Conservation (phyloP, 345 rosid genomes). For the Camelina hispida region DNA sequence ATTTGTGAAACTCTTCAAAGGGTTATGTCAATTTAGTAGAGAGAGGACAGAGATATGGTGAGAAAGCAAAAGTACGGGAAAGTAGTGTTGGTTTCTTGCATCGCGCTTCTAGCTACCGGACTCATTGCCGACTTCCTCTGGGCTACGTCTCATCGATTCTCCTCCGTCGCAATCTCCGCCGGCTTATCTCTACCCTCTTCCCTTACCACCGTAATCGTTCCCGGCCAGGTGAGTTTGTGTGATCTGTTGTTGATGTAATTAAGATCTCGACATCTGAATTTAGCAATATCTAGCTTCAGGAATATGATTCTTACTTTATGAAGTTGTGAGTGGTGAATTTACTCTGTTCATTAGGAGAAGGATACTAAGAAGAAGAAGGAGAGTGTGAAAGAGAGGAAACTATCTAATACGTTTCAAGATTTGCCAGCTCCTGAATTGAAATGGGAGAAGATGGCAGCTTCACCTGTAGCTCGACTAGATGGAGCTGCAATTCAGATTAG, state of each 20-base stretch:
- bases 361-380: slow-evolving; percentile 46
- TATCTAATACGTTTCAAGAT: slow-evolving; percentile 94
- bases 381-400: slow-evolving; percentile 53
- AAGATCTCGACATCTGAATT: background rate
- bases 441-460: slow-evolving; percentile 88
- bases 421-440: slow-evolving; percentile 73
- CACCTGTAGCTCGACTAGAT: slow-evolving; percentile 94
- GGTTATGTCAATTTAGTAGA: slow-evolving; percentile 19
- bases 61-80: slow-evolving; percentile 61
- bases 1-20: slow-evolving; percentile 4
- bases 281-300: background rate
- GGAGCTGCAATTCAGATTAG: slow-evolving; percentile 92
- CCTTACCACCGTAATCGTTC: slow-evolving; percentile 7
- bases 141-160: slow-evolving; percentile 69
- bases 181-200: slow-evolving; percentile 22
- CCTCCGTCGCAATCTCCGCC: slow-evolving; percentile 43
- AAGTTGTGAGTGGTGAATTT: background rate
- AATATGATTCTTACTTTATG: slow-evolving; percentile 1
- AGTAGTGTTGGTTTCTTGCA: slow-evolving; percentile 48
- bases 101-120: slow-evolving; percentile 58
- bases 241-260: slow-evolving; percentile 15
- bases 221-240: slow-evolving; percentile 22
- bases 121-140: slow-evolving; percentile 70
- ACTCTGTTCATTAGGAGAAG: slow-evolving; percentile 39
- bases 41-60: slow-evolving; percentile 38